These are phyloP conservation scores for Sisymbrium altissimum DNA, from an alignment of 345 rosid genomes.

Conservation along the genomic window DNA sequence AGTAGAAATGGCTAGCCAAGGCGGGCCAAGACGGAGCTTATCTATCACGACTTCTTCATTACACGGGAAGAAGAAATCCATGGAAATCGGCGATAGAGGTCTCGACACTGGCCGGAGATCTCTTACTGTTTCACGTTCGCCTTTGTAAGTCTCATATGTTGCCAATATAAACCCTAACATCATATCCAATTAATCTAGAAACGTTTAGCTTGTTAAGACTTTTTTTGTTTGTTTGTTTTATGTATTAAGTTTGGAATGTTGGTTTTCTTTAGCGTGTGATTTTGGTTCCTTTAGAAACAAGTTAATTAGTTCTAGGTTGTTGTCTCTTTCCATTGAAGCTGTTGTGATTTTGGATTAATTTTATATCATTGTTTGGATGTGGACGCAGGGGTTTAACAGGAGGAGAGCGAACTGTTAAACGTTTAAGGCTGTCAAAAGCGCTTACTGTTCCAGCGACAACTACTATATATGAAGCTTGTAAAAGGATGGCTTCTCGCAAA, in stretches of 20 bases:
- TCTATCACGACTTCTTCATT: conserved; percentile 44
- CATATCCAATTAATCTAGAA: neutral
- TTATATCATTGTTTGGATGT: neutral
- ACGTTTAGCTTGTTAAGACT: neutral
- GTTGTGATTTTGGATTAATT: neutral
- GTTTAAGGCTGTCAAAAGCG: conserved; percentile 88
- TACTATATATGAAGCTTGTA: conserved; percentile 79
- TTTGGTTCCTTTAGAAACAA: neutral
- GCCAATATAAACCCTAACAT: no score
- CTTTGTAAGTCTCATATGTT: conserved; percentile 43
- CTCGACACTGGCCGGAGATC: conserved; percentile 58
- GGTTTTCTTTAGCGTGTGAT: neutral
- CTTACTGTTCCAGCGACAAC: conserved; percentile 88
- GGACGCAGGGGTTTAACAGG: conserved; percentile 72
- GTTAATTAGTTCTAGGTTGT: neutral
- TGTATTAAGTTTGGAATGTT: neutral
- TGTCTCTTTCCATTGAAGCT: neutral
- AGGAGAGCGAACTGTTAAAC: conserved; percentile 78
- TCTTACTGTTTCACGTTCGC: conserved; percentile 52
- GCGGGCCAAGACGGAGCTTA: conserved; percentile 64
- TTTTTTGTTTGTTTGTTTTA: neutral
- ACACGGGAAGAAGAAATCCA: conserved; percentile 51
- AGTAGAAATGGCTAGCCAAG: conserved; percentile 67
- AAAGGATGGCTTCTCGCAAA: conserved; percentile 89
- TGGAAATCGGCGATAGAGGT: conserved; percentile 47